A percentile compares a stretch with the other conserved stretches of the same genome.
Conservation (phyloP, 192 early-diverging fungal genomes). For the Linnemannia zychae region DNA sequence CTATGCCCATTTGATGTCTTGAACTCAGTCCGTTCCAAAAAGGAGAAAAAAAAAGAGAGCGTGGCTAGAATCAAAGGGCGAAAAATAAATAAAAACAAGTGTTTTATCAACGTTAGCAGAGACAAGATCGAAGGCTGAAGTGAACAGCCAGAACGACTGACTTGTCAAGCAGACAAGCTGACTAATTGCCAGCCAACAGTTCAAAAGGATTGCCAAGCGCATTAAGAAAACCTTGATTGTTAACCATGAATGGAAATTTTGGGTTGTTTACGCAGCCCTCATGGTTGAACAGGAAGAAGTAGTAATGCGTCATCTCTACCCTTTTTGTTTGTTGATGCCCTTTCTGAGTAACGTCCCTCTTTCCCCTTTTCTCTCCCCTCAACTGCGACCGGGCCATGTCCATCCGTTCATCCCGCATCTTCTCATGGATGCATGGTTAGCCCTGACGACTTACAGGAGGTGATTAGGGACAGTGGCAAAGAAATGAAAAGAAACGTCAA, state of each 20-base stretch:
- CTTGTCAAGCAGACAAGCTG: background rate
- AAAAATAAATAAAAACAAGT: background rate
- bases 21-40: background rate
- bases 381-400: background rate
- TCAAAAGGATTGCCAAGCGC: background rate
- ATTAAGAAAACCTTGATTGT: background rate
- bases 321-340: background rate
- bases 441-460: background rate
- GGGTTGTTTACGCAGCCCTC: background rate
- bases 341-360: background rate
- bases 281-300: background rate
- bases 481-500: background rate
- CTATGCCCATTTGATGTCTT: background rate
- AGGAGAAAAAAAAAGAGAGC: background rate
- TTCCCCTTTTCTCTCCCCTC: too few relatives aligned
- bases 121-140: too few relatives aligned
- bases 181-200: background rate
- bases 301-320: background rate
- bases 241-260: background rate
- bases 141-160: background rate
- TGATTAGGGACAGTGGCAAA: background rate
- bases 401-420: background rate
- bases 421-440: constrained; percentile 2
- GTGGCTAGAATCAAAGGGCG: background rate
- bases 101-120: too few relatives aligned